Conservation (phyloP, 2,329 filamentous ascomycete species). For the Penicillium griseofulvum region DNA sequence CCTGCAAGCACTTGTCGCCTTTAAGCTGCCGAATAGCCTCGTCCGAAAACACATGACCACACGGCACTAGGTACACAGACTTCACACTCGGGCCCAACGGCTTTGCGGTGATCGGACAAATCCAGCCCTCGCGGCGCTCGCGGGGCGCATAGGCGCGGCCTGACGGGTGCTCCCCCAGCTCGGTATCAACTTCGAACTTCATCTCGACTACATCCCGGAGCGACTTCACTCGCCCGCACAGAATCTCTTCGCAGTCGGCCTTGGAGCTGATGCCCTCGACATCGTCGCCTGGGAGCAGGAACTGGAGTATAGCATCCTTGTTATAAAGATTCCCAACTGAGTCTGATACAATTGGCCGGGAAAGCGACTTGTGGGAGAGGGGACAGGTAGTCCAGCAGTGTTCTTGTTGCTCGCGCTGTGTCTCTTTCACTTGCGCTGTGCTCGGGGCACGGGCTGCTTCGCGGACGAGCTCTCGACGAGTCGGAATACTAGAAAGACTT, state of each 20-base stretch:
- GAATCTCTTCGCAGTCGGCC: constrained; percentile 60
- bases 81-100: constrained; percentile 75
- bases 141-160: constrained; percentile 37
- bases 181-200: constrained; percentile 62
- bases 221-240: constrained; percentile 66
- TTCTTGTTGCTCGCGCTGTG: constrained; percentile 76
- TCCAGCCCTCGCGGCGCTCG: constrained; percentile 58
- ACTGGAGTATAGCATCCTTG: constrained; percentile 82
- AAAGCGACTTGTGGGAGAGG: constrained; percentile 73
- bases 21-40: constrained; percentile 78
- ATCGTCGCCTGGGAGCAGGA: constrained; percentile 57
- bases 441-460: constrained; percentile 81
- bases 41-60: constrained; percentile 91
- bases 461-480: constrained; percentile 91
- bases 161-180: constrained; percentile 38
- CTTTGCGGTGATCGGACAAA: constrained; percentile 86
- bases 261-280: constrained; percentile 54
- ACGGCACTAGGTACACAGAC: constrained; percentile 87
- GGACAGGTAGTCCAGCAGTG: constrained; percentile 88
- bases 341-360: constrained; percentile 78
- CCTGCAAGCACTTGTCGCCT: constrained; percentile 59
- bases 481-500: constrained; percentile 67
- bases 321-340: constrained; percentile 84
- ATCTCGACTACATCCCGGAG: constrained; percentile 85
- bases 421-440: constrained; percentile 82